phyloP scores from a whole-genome alignment of 1,284 basidiomycete genomes.

The Leccinum cinnamomeum region DNA sequence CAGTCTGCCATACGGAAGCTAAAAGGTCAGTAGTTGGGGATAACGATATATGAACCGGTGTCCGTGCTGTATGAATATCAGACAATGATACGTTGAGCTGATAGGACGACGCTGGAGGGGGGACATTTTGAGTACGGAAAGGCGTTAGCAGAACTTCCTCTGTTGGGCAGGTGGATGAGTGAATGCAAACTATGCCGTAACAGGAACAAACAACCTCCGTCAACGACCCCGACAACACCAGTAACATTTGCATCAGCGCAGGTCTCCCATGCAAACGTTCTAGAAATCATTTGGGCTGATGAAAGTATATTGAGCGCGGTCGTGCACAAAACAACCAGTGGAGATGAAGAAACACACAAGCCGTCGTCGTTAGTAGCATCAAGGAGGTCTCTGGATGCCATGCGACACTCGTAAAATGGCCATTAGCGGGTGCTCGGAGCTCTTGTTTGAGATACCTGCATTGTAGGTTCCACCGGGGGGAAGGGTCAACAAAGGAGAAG shows the following conservation, averaged over 20 bases:
- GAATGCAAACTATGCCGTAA: constrained; percentile 37
- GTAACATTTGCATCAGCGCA: constrained; percentile 76
- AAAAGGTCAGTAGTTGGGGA: constrained; percentile 60
- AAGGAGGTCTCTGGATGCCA: constrained; percentile 90
- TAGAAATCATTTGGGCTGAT: constrained; percentile 58
- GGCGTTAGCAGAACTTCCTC: constrained; percentile 84
- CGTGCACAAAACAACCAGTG: not conserved
- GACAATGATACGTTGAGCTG: constrained; percentile 48
- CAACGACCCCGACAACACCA: constrained; percentile 88
- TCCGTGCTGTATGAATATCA: constrained; percentile 1
- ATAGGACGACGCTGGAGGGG: constrained; percentile 91
- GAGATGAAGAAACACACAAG: constrained; percentile 46
- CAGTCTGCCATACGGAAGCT: constrained; percentile 67
- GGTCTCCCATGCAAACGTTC: constrained; percentile 78
- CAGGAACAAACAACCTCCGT: constrained; percentile 66
- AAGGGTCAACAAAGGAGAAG: constrained; percentile 2
- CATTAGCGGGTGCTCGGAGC: constrained; percentile 52
- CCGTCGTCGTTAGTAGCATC: constrained; percentile 67
- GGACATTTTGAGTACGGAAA: constrained; percentile 91
- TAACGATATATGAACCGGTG: constrained; percentile 70
- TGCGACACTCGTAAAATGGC: constrained; percentile 63
- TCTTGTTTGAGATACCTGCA: constrained; percentile 90
- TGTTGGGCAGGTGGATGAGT: constrained; percentile 32
- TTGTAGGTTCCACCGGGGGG: constrained; percentile 10
- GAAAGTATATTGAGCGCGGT: constrained; percentile 3